Conservation (phyloP, 2,329 filamentous ascomycete genomes). For the Ilyonectria sp. region DNA sequence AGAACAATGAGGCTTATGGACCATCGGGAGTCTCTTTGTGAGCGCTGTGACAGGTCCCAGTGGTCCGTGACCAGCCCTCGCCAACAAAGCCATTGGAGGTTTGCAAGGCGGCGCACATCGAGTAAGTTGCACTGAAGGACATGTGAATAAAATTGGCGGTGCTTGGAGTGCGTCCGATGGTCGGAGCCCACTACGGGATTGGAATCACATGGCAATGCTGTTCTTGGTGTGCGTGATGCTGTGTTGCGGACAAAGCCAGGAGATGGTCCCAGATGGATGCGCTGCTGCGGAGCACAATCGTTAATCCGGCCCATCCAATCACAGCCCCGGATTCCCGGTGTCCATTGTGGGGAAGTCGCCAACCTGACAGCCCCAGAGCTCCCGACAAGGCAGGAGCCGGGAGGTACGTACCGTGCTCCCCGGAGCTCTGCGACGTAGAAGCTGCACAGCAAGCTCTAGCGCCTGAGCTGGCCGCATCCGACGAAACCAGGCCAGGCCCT, state of each 20-base stretch:
- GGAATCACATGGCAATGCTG: constrained; percentile 12
- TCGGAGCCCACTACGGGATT: neutral
- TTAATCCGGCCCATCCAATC: constrained; percentile 18
- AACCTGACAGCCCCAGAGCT: neutral
- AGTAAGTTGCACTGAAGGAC: neutral
- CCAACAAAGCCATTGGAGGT: constrained; percentile 8
- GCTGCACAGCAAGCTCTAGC: neutral
- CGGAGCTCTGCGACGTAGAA: neutral
- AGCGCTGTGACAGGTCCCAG: neutral
- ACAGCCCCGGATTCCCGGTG: neutral
- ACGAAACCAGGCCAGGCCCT: neutral
- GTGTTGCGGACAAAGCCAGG: neutral
- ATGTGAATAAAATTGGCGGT: neutral
- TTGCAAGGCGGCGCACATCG: neutral
- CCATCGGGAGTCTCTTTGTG: neutral
- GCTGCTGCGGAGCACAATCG: neutral
- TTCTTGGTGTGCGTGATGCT: neutral
- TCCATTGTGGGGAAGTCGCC: neutral
- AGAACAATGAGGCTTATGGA: neutral
- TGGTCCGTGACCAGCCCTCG: constrained; percentile 6
- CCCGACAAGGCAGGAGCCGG: neutral
- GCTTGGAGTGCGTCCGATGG: neutral
- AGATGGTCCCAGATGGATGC: neutral
- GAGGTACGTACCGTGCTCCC: constrained; percentile 8
- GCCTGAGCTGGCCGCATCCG: neutral